Percentiles rank a stretch among this genome's conserved stretches.
Conservation (phyloP, 306 rosid species). For the Lotus japonicus region DNA sequence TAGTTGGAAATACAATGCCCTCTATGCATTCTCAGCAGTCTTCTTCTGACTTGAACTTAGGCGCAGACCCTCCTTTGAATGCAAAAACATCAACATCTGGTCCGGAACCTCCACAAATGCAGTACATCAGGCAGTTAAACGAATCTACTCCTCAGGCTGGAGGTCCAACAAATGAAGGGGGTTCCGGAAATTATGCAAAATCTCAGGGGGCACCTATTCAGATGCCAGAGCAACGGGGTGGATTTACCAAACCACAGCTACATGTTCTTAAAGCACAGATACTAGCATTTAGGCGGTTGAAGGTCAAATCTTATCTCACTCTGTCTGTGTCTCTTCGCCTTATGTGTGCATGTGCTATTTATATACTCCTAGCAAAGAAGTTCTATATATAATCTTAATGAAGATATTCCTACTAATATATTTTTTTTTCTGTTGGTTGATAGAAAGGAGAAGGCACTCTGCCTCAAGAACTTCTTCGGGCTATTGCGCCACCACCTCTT, state of each 20-base stretch:
- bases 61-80: slow-evolving; percentile 43
- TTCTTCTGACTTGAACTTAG: slow-evolving; percentile 49
- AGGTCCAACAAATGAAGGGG: slow-evolving; percentile 50
- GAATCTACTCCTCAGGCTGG: slow-evolving; percentile 61
- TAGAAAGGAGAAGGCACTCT: slow-evolving; percentile 97
- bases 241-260: slow-evolving; percentile 86
- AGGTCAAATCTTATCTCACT: slow-evolving; percentile 40
- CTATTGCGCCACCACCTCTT: slow-evolving; percentile 89
- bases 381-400: slow-evolving; percentile 2
- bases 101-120: slow-evolving; percentile 58
- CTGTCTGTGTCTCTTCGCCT: neutral
- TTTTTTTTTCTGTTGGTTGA: slow-evolving; percentile 28
- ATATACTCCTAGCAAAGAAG: slow-evolving; percentile 10
- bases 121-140: slow-evolving; percentile 52
- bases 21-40: slow-evolving; percentile 53
- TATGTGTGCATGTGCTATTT: neutral
- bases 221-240: slow-evolving; percentile 43
- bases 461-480: slow-evolving; percentile 95
- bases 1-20: slow-evolving; percentile 65
- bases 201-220: slow-evolving; percentile 58
- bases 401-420: slow-evolving; percentile 9
- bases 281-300: slow-evolving; percentile 90
- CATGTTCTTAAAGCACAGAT: slow-evolving; percentile 99
- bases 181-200: slow-evolving; percentile 37
- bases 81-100: slow-evolving; percentile 45